Evolutionary conservation across 176 grass and related monocot genomes (phyloP).

Genomic region (Oryza meridionalis): DNA sequence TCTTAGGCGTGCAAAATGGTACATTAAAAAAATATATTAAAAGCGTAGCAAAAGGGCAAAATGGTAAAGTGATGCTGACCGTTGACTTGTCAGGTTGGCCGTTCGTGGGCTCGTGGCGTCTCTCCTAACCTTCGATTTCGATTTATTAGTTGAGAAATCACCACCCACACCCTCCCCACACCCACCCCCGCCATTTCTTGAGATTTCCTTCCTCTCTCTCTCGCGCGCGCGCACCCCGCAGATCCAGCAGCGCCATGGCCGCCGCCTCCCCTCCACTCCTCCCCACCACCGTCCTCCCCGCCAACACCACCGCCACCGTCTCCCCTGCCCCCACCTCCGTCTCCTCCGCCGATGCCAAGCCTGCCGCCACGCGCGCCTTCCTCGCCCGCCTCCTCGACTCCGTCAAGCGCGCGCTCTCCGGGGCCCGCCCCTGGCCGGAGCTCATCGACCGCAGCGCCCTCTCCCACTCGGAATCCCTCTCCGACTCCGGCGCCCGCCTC

Average conservation of each 20-base stretch:
- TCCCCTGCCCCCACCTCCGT: background rate
- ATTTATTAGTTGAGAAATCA: background rate
- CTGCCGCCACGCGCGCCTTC: conserved; percentile 34
- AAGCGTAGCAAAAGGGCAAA: background rate
- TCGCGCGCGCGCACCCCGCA: background rate
- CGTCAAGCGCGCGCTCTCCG: conserved; percentile 34
- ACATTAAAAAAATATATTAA: background rate
- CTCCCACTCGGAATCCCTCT: conserved; percentile 40
- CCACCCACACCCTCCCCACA: too few species aligned
- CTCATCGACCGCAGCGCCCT: conserved; percentile 43
- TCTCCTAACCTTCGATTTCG: too few species aligned
- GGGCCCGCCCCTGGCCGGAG: conserved; percentile 49
- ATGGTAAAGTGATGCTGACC: background rate
- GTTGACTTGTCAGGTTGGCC: background rate
- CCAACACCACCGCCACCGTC: background rate
- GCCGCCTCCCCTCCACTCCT: conserved; percentile 32
- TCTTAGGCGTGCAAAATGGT: too few species aligned
- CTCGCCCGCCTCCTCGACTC: conserved; percentile 36
- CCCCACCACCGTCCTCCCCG: conserved; percentile 3
- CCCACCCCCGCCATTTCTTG: background rate
- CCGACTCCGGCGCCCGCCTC: conserved; percentile 57
- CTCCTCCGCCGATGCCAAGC: background rate
- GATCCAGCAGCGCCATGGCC: background rate
- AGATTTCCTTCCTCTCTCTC: too few species aligned
- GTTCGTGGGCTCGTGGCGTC: background rate